phyloP scores from a whole-genome alignment of 2,329 filamentous ascomycete species.

The Mariannaea elegans region DNA sequence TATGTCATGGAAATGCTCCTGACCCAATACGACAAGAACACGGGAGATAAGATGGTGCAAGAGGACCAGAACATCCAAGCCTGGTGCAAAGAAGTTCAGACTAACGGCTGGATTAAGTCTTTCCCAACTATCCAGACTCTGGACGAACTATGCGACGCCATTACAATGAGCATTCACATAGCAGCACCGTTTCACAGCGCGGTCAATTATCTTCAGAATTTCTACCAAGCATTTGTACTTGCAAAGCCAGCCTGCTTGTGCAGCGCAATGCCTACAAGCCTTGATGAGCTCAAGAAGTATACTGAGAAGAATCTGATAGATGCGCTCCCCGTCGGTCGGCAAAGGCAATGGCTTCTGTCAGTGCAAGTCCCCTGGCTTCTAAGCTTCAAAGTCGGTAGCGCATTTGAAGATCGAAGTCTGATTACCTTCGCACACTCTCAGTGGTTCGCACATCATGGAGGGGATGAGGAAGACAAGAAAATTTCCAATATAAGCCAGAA shows the following conservation, averaged over 20 bases:
- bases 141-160: conserved; percentile 52
- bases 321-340: conserved; percentile 52
- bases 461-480: conserved; percentile 30
- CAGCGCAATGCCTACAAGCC: conserved; percentile 42
- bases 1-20: conserved; percentile 53
- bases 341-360: conserved; percentile 55
- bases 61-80: conserved; percentile 45
- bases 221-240: conserved; percentile 58
- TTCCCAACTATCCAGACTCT: conserved; percentile 55
- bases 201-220: conserved; percentile 62
- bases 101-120: conserved; percentile 48
- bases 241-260: conserved; percentile 54
- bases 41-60: conserved; percentile 40
- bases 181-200: conserved; percentile 59
- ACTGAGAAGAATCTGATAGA: conserved; percentile 44
- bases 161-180: conserved; percentile 63
- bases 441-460: conserved; percentile 42
- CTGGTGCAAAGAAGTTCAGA: conserved; percentile 54
- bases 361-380: conserved; percentile 56
- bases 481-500: conserved; percentile 19
- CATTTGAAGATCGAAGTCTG: conserved; percentile 46
- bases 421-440: conserved; percentile 52
- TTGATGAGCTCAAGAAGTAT: conserved; percentile 43
- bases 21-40: conserved; percentile 44
- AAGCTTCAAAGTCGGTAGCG: conserved; percentile 51